Evolutionary conservation across 495 filamentous ascomycete species (phyloP), one percentile per base, ranked within the genome.

Genomic region (Xylaria intraflava): DNA sequence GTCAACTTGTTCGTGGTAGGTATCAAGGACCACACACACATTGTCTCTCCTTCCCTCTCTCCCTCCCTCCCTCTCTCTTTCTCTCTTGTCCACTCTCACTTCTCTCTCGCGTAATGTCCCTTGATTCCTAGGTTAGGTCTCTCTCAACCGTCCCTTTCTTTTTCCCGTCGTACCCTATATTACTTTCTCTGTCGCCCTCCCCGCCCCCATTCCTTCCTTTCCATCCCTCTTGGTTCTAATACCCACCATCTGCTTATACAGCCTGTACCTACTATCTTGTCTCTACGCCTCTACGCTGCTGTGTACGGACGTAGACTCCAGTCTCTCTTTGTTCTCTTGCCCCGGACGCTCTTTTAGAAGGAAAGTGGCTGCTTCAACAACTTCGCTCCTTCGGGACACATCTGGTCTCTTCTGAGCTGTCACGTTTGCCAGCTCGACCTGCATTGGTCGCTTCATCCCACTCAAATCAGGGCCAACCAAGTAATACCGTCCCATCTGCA

Each of bases 391-490:
- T 60, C 63, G 64, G 61, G 61, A 66, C 56, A 60, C 59, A 62
- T 58, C 58, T 53, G 57, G 54, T 51, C 45, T 53, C 48, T 55
- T 55, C 58, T 64, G 58, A 55, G 57, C 61, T 60, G 61, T 62
- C 52, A 56, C n/a, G 51, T 50, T 59, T 44, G 61, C 58, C 60
- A 59, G 58, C 58, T 60, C 59, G 60, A 62, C 60, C 64, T 56
- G 59, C 61, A 59, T 61, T 59, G 52, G 61, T 61, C 57, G 60
- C 53, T 60, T 60, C 47, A 57, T 56, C 49, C 48, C 49, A 48
- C 59, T 58, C 62, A 66, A 38, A 66, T 64, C 64, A 64, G 55
- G 58, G 55, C 44, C 30, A 51, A 58, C 57, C 61, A 66, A 63
- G 65, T 65, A 65, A 67, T n/a, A n/a, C n/a, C n/a, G 59, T 55